Evolutionary conservation across 148 eudicot genomes (phyloP), one percentile per base, ranked within the genome.

Genomic region (Rheum nobile): DNA sequence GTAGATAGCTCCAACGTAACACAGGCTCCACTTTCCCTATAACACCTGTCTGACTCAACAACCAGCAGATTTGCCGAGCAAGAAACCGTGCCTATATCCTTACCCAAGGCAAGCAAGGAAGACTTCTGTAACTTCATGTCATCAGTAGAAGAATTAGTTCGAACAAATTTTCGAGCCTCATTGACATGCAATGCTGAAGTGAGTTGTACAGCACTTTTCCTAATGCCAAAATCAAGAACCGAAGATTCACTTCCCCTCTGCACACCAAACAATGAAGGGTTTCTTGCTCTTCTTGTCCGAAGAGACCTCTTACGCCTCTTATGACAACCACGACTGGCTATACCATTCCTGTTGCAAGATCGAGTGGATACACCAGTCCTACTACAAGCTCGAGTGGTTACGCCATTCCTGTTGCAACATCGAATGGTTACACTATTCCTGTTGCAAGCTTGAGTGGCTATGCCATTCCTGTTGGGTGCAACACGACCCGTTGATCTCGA

Each of bases 1-100:
- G 78, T 72, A 41, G 89, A 85, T 37, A 44, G 44, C 74, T 91
- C 96, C 65, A 95, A 75, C n/a, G 79, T 34, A 13, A 91, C 67
- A 68, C 77, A 81, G 28, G 90, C 96, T 70, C 91, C 94, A 82
- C 74, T 81, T 41, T 79, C 83, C 75, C 98, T 83, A 78, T 84
- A 84, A 75, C 98, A 88, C 86, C 74, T 90, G 75, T 88, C 90
- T 0, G 87, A 35, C 79, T 88, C 96, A 79, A 87, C 80, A 52
- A 95, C 85, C 78, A 95, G 77, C 24, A 95, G 42, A 73, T 85
- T 88, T 0, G 84, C 89, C 29, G 78, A 78, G 78, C 98, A 94
- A 50, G 80, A 82, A 2, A 77, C 67, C 14, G 90, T 76, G 42
- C 77, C 85, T 50, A 79, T 59, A 29, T 90, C 87, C 41, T 81